These are phyloP conservation scores for Geosmithia morbida DNA, from an alignment of 2,329 filamentous ascomycete species.

Conservation along the genomic window DNA sequence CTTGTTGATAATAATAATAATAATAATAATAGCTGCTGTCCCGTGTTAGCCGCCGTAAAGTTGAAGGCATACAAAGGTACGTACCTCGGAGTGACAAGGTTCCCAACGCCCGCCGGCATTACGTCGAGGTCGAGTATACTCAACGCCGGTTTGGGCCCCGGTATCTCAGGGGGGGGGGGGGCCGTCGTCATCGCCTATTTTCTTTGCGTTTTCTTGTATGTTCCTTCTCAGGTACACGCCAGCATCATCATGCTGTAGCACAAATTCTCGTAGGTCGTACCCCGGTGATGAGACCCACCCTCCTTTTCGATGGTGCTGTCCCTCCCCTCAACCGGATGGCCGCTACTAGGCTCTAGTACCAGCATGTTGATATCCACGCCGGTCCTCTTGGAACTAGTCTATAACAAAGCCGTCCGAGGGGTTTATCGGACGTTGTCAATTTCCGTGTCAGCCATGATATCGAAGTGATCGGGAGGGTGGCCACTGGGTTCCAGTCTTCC, in stretches of 20 bases:
- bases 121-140: neutral
- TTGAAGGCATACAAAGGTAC: neutral
- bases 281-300: neutral
- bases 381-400: no score
- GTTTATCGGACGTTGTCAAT: neutral
- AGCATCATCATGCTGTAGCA: neutral
- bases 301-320: neutral
- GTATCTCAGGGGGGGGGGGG: neutral
- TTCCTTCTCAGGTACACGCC: neutral
- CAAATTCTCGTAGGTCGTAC: neutral
- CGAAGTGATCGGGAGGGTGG: no score
- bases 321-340: no score
- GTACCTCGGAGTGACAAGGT: neutral
- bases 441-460: neutral
- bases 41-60: neutral
- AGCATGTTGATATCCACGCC: neutral
- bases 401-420: neutral
- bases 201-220: neutral
- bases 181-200: neutral
- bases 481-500: no score
- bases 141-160: conserved; percentile 1
- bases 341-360: no score
- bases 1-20: neutral
- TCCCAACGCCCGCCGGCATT: neutral
- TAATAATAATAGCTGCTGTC: neutral